Conservation (phyloP, 768 basidiomycete species). For the Mycena venus region DNA sequence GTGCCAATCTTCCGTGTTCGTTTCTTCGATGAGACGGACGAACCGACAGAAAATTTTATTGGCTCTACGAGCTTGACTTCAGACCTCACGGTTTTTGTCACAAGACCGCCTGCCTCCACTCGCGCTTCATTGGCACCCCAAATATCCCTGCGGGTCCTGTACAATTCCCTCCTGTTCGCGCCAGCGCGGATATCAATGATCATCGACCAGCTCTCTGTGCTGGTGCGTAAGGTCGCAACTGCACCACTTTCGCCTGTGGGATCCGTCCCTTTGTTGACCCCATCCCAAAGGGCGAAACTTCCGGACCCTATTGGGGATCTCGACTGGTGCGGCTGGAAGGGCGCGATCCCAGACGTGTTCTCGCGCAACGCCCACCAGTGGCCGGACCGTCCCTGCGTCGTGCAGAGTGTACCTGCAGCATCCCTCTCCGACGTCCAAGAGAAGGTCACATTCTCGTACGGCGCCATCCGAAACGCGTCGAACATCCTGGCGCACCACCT, state of each 20-base stretch:
- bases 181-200: constrained; percentile 80
- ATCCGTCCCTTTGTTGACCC: constrained; percentile 83
- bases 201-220: constrained; percentile 86
- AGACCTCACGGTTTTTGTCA: constrained; percentile 94
- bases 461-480: constrained; percentile 83
- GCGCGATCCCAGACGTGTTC: constrained; percentile 96
- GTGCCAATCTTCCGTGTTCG: constrained; percentile 91
- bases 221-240: constrained; percentile 78
- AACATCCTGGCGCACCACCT: constrained; percentile 94
- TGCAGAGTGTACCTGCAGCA: constrained; percentile 76
- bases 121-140: constrained; percentile 79
- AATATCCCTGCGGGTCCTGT: constrained; percentile 86
- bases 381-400: constrained; percentile 90
- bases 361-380: constrained; percentile 84
- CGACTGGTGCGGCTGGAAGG: constrained; percentile 98
- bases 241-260: constrained; percentile 82
- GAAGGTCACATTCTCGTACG: constrained; percentile 79
- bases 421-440: constrained; percentile 61
- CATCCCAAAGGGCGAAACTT: constrained; percentile 74
- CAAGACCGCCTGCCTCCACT: constrained; percentile 74
- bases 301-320: constrained; percentile 91
- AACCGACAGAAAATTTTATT: constrained; percentile 80
- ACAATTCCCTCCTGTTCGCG: constrained; percentile 96
- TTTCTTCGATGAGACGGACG: constrained; percentile 95
- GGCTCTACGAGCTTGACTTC: constrained; percentile 86